Base-by-base conservation (phyloP, 2,329 filamentous ascomycete genomes). In the Corynespora cassiicola region DNA sequence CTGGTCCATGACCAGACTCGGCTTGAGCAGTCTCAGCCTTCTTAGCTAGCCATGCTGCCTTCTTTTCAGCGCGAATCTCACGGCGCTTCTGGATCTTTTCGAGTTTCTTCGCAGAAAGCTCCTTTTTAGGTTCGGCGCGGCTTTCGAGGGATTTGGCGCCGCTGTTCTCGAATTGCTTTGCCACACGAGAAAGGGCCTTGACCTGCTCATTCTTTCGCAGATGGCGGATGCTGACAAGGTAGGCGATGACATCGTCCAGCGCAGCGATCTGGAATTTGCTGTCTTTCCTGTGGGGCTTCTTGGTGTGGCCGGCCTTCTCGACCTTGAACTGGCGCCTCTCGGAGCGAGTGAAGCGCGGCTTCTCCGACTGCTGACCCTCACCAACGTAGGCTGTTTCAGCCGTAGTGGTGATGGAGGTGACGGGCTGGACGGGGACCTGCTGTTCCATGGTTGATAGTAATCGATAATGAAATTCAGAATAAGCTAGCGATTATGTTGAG, bases 11-110 rank as follows among this genome's bases (percentile, higher is more conserved):
- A n/a, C n/a, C 12, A 24, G 31, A 17, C 20, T 14, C 11, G n/a
- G 14, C 8, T 23, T 19, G 10, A 23, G 24, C 14, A 27, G 16
- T 36, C 20, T 39, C 36, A 6, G 26, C 23, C 31, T 48, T 48
- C 41, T 44, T 41, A 5, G 30, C 36, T 11, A 31, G 6, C 27
- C 31, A 48, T 11, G 19, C 37, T 14, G 26, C 29, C 30, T 40
- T 40, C 21, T 15, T 36, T n/a, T 39, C 33, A 9, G 30, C 36
- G 4, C 37, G 19, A 21, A 35, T 17, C 20, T 40, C 36, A 6
- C 29, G 35, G n/a, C 34, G 27, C 23, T 48, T 45, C 31, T 39
- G 30, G 14, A 45, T 37, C 35, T 45, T 45, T 28, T 45, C 31
- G n/a, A 45, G 19, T 23, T 47, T 44, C 14, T 31, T 26, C 3